Conservation (phyloP, 129 eudicot genomes). For the Saposhnikovia divaricata region DNA sequence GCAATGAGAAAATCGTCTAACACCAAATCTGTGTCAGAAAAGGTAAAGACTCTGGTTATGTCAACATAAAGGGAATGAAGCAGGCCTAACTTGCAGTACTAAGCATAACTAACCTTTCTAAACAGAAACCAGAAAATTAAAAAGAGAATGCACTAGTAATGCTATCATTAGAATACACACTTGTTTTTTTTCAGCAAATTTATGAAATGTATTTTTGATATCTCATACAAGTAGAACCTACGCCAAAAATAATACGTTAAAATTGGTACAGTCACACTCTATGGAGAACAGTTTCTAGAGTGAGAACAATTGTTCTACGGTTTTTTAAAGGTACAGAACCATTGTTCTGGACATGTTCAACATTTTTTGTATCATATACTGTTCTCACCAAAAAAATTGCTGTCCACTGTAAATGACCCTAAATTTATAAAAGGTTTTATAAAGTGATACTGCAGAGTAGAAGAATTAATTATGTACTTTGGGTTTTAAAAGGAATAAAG, state of each 20-base stretch:
- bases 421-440: neutral
- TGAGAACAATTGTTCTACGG: too few species aligned
- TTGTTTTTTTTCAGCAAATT: neutral
- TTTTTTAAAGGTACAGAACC: too few species aligned
- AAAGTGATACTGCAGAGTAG: neutral
- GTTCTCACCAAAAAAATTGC: too few species aligned
- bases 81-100: neutral
- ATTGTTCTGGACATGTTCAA: too few species aligned
- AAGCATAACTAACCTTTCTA: neutral
- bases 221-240: neutral
- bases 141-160: neutral
- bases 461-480: neutral
- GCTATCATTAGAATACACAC: neutral
- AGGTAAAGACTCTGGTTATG: neutral
- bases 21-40: slow-evolving; percentile 56
- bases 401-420: too few species aligned
- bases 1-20: slow-evolving; percentile 80
- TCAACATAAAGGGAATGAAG: neutral
- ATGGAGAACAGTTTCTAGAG: too few species aligned
- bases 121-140: neutral
- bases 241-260: neutral
- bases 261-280: neutral
- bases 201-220: neutral
- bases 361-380: too few species aligned
- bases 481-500: neutral